A percentile compares a stretch with the other conserved stretches of the same genome.
Conservation (phyloP, 2,329 filamentous ascomycete species). For the Nannizzia gypsea region DNA sequence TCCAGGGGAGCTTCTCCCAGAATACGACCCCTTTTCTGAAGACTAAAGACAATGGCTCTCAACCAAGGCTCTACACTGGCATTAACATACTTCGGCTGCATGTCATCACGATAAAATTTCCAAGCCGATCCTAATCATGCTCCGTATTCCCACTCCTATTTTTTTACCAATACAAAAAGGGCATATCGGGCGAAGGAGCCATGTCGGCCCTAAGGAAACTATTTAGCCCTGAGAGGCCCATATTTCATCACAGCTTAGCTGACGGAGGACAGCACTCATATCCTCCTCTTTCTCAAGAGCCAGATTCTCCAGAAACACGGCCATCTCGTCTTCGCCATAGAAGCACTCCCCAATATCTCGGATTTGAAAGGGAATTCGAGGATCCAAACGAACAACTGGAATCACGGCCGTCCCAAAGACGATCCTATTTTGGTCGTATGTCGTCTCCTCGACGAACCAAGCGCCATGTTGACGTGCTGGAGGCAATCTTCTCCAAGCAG, state of each 20-base stretch:
- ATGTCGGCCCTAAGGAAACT: conserved; percentile 13
- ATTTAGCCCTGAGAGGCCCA: conserved; percentile 10
- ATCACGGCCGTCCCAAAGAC: conserved; percentile 16
- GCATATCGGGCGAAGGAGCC: conserved; percentile 19
- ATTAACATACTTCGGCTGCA: background rate
- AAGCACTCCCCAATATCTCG: conserved; percentile 24
- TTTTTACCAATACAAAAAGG: background rate
- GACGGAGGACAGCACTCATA: background rate
- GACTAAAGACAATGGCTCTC: background rate
- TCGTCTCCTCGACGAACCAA: conserved; percentile 14
- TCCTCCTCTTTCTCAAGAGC: background rate
- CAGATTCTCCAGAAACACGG: conserved; percentile 5
- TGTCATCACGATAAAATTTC: background rate
- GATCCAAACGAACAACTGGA: conserved; percentile 27
- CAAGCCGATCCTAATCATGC: background rate
- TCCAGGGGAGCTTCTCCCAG: background rate
- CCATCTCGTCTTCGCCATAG: conserved; percentile 17
- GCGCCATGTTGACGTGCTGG: conserved; percentile 32
- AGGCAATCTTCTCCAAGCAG: conserved; percentile 28
- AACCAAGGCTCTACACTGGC: background rate
- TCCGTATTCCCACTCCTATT: background rate
- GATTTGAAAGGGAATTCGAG: conserved; percentile 31
- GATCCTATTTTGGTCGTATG: conserved; percentile 15
- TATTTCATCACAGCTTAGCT: conserved; percentile 6
- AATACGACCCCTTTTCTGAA: background rate